Evolutionary conservation across 1,284 basidiomycete genomes (phyloP).

Genomic region (Veloboletus limbatus): DNA sequence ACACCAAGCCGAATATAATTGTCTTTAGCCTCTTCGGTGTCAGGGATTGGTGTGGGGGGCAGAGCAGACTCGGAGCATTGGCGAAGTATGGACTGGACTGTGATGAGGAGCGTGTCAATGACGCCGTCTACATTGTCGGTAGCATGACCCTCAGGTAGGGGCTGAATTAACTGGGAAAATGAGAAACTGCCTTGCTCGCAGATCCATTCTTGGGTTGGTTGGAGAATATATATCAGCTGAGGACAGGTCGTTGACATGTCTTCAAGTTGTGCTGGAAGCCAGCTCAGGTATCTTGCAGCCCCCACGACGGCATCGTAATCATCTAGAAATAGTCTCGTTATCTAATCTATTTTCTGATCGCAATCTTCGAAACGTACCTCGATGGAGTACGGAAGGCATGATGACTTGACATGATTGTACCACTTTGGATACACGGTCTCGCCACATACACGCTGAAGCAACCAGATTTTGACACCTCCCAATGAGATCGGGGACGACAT

Average conservation of each 20-base stretch:
- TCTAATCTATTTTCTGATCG: background rate
- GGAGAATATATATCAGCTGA: slow-evolving; percentile 28
- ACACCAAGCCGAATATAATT: slow-evolving; percentile 45
- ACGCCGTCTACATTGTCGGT: slow-evolving; percentile 33
- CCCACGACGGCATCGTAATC: slow-evolving; percentile 23
- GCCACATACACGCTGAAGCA: slow-evolving; percentile 19
- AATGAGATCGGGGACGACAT: slow-evolving; percentile 30
- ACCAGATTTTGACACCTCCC: slow-evolving; percentile 26
- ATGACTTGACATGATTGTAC: slow-evolving; percentile 19
- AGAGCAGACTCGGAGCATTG: slow-evolving; percentile 33
- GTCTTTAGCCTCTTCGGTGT: slow-evolving; percentile 25
- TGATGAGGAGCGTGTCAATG: slow-evolving; percentile 63
- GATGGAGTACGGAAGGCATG: slow-evolving; percentile 31
- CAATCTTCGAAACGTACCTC: slow-evolving; percentile 26
- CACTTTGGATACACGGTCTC: slow-evolving; percentile 28
- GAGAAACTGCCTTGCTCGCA: slow-evolving; percentile 31
- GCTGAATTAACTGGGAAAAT: slow-evolving; percentile 9
- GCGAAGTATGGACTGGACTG: slow-evolving; percentile 57
- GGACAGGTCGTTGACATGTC: slow-evolving; percentile 33
- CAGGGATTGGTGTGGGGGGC: background rate
- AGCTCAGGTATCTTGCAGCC: slow-evolving; percentile 19
- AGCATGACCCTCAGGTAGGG: background rate
- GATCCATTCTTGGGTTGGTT: slow-evolving; percentile 30
- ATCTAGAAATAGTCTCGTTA: slow-evolving; percentile 13
- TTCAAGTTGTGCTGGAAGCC: slow-evolving; percentile 25